phyloP scores from a whole-genome alignment of 345 rosid species.

The Salix purpurea region DNA sequence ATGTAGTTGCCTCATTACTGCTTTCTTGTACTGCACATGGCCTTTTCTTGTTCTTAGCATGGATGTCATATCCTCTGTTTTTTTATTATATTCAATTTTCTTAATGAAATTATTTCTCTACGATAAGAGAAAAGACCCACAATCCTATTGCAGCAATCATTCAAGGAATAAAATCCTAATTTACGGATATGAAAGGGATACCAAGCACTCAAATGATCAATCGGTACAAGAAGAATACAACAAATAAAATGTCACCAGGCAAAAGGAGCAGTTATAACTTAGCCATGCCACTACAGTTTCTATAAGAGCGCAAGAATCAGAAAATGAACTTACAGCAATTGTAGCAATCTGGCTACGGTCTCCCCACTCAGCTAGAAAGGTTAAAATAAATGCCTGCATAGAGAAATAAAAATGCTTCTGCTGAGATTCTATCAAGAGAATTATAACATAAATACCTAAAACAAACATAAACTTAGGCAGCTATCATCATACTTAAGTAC shows the following conservation, averaged over 20 bases:
- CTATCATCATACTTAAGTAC: background rate
- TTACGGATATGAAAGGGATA: background rate
- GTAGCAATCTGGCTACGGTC: conserved; percentile 99
- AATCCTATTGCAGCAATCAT: background rate
- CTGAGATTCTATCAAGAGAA: background rate
- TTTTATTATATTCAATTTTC: background rate
- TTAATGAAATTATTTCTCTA: too few species aligned
- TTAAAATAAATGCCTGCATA: conserved; percentile 82
- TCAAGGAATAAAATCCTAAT: background rate
- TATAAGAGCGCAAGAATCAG: background rate
- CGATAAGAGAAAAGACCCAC: background rate
- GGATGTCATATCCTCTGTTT: background rate
- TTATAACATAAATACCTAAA: background rate
- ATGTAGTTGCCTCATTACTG: background rate
- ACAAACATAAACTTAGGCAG: background rate
- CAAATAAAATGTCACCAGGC: background rate
- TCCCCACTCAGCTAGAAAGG: conserved; percentile 99
- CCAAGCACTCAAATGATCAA: background rate
- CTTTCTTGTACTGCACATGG: background rate
- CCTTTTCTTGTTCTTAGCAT: background rate
- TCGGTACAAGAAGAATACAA: background rate
- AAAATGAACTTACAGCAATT: conserved; percentile 74
- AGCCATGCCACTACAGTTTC: background rate
- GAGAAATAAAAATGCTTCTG: background rate
- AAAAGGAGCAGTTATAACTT: background rate